Evolutionary conservation across 805 yeast genomes (phyloP), one percentile per base, ranked within the genome.

Genomic region (Starmerella scarabaei): DNA sequence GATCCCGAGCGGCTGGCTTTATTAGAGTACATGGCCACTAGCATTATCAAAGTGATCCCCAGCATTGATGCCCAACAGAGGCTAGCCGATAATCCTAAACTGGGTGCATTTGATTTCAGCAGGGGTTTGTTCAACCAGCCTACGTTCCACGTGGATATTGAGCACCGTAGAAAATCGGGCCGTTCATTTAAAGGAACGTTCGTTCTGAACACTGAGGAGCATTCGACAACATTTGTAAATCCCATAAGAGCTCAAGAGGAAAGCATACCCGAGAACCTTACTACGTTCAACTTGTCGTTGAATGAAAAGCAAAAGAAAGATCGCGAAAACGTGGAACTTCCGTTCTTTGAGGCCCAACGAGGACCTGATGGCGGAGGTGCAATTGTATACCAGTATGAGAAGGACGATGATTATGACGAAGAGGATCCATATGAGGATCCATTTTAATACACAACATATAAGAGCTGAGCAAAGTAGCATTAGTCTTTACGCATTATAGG

Each of bases 361-460:
- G 47, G 57, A 11, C 65, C 62, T 26, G 63, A 66, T 15, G 59
- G 68, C 23, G 94, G 94, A 39, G 95, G 97, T 16, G 96, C 98
- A 1, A 86, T 91, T 50, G 93, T 88, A 3, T 88, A 88, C 55
- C 91, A 91, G 55, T 91, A 77, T 56, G 97, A 91, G 53, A 83
- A 86, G 55, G 97, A 88, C 58, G 98, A 88, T 57, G 98, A 88
- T 59, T 88, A 86, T 55, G 98, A 88, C 55, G 98, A 88, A 58
- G 97, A 91, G 52, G 98, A 88, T 60, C 96, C 97, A 0, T 88
- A 77, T 54, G 98, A 88, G 57, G 97, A 88, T 55, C 97, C 97
- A 5, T 85, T 84, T 54, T 85, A 60, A 28, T 28, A 15, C 14
- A 15, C 31, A 28, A 28, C 14, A 28, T 7, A 8, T n/a, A n/a